Conservation (phyloP, 108 stramenopile genomes). For the Cyclotella cryptica region DNA sequence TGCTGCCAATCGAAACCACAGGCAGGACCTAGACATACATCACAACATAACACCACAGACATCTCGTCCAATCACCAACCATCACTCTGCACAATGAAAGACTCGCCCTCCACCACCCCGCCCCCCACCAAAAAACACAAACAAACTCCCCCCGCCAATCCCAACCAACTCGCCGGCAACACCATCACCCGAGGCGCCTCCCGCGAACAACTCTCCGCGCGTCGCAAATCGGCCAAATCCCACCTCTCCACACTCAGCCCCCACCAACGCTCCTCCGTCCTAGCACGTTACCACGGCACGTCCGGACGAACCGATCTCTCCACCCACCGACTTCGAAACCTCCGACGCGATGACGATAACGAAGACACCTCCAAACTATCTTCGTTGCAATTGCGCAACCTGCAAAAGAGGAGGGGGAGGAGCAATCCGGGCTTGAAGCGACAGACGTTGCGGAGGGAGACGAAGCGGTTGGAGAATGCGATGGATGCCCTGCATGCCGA, state of each 20-base stretch:
- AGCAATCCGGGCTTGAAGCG: slow-evolving; percentile 33
- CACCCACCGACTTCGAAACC: slow-evolving; percentile 23
- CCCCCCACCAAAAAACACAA: slow-evolving; percentile 5
- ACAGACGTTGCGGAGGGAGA: slow-evolving; percentile 32
- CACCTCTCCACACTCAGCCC: slow-evolving; percentile 24
- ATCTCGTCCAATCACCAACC: not conserved
- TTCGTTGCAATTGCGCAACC: slow-evolving; percentile 2
- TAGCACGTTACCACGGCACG: slow-evolving; percentile 39
- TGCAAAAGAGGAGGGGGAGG: slow-evolving; percentile 20
- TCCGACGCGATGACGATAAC: slow-evolving; percentile 34
- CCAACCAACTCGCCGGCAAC: not conserved
- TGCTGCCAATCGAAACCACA: too few relatives aligned
- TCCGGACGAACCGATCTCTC: slow-evolving; percentile 14
- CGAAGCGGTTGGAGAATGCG: slow-evolving; percentile 76
- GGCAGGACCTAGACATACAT: too few relatives aligned
- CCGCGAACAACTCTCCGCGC: not conserved
- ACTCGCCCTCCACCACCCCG: too few relatives aligned
- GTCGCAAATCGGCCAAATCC: not conserved
- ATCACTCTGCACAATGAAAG: too few relatives aligned
- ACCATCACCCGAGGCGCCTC: not conserved
- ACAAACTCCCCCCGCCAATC: not conserved
- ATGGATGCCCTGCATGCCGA: slow-evolving; percentile 79
- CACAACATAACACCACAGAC: too few relatives aligned
- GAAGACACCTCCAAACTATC: slow-evolving; percentile 10
- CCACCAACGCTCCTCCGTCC: slow-evolving; percentile 22